Percentiles rank a stretch among this genome's conserved stretches.
Conservation (phyloP, 2,329 filamentous ascomycete genomes). For the Mycosphaerella sp. region DNA sequence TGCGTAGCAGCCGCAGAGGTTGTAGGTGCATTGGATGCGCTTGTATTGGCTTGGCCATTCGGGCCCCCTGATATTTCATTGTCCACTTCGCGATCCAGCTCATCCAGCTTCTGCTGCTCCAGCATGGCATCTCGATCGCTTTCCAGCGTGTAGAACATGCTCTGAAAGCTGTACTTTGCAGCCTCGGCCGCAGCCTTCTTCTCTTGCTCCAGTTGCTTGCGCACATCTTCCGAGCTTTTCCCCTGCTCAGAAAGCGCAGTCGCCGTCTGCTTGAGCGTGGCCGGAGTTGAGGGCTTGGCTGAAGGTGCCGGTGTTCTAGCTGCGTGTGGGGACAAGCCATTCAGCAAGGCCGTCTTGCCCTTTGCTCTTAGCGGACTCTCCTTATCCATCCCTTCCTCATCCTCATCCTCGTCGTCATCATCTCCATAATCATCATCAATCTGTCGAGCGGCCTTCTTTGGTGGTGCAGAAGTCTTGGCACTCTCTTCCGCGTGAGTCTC, state of each 20-base stretch:
- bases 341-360: constrained; percentile 51
- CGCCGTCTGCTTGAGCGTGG: constrained; percentile 41
- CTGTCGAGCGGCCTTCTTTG: constrained; percentile 70
- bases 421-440: constrained; percentile 84
- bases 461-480: constrained; percentile 44
- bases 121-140: constrained; percentile 95
- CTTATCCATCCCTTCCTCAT: constrained; percentile 39
- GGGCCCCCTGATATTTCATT: constrained; percentile 74
- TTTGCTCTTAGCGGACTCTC: constrained; percentile 47
- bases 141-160: constrained; percentile 89
- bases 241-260: constrained; percentile 49
- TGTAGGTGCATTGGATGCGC: constrained; percentile 43
- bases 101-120: constrained; percentile 93
- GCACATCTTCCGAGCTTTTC: constrained; percentile 77
- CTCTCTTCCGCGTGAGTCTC: constrained; percentile 28
- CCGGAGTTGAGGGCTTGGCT: constrained; percentile 52
- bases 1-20: constrained; percentile 59
- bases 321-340: constrained; percentile 57
- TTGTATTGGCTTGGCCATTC: constrained; percentile 47
- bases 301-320: constrained; percentile 62
- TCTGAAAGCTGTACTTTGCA: constrained; percentile 84
- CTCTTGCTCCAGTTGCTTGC: constrained; percentile 87
- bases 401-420: constrained; percentile 60
- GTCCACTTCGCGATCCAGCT: constrained; percentile 92
- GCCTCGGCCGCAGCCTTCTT: constrained; percentile 86